Evolutionary conservation across 306 rosid genomes (phyloP), one percentile per base, ranked within the genome.

Genomic region (Fagus sylvatica): DNA sequence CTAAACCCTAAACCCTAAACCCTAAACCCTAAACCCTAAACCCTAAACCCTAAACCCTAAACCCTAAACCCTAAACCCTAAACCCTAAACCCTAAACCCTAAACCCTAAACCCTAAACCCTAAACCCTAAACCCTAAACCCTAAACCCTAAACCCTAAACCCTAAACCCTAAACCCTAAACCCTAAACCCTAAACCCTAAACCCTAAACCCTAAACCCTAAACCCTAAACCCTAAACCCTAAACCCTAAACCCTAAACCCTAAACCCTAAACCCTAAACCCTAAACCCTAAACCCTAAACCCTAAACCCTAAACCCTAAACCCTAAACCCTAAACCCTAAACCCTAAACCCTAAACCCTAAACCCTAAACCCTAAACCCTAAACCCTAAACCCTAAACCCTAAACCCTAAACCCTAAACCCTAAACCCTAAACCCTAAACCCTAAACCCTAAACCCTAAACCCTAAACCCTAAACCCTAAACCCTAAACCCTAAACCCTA

Each of bases 261-360:
- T 40, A 76, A 81, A 62, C 81, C 81, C 78, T 42, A 76, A 76
- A 61, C 85, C 85, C 85, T 71, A 61, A 81, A 81, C 78, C 81
- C 74, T 39, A 71, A 49, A 75, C 69, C 85, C 77, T 66, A 56
- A 39, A 4, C 41, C 5, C n/a, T n/a, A n/a, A 70, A 76, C 59
- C 70, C 75, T 36, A 11, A 54, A 41, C 28, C 71, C 75, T 12
- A 28, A 62, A 67, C 55, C 79, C 84, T 39, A 54, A 55, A 80
- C 68, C 71, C 79, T 61, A 51, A 74, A 80, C 75, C 84, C 79
- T 37, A 68, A 69, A 57, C 57, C 84, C 77, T 72, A 69, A 76
- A 76, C 64, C 85, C 81, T 43, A 57, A 76, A 76, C 41, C 85
- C 81, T 70, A 73, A 74, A 66, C 75, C 74, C 75, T 40, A 51